Conservation (phyloP, 225 moss, liverwort and hornwort genomes). For the Antitrichia curtipendula region DNA sequence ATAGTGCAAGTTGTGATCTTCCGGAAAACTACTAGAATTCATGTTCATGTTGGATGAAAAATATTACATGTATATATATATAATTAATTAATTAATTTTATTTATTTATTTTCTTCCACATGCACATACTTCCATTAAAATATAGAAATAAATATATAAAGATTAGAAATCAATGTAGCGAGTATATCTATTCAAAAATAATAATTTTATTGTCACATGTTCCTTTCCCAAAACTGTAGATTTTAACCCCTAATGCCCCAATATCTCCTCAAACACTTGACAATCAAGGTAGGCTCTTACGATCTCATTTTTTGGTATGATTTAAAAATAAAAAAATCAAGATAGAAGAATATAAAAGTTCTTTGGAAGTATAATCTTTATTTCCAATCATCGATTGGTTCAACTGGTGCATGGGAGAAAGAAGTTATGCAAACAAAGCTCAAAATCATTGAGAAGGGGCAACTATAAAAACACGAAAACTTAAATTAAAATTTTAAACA, state of each 20-base stretch:
- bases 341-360: accelerated
- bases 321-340: neutral
- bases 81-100: too few species aligned
- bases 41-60: neutral
- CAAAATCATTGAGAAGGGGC: too few species aligned
- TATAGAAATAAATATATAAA: neutral
- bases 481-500: too few species aligned
- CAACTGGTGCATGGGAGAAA: too few species aligned
- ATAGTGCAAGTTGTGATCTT: too few species aligned
- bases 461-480: too few species aligned
- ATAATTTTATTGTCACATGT: neutral
- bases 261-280: neutral
- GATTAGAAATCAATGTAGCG: neutral
- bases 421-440: neutral
- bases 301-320: neutral
- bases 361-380: too few species aligned
- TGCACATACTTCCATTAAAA: neutral
- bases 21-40: neutral
- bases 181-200: neutral
- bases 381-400: too few species aligned
- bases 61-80: neutral
- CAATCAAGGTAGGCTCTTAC: accelerated
- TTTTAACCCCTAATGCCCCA: neutral
- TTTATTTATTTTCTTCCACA: too few species aligned
- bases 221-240: neutral